Evolutionary conservation across 2,329 filamentous ascomycete genomes (phyloP).

Genomic region (Clonostachys chloroleuca): DNA sequence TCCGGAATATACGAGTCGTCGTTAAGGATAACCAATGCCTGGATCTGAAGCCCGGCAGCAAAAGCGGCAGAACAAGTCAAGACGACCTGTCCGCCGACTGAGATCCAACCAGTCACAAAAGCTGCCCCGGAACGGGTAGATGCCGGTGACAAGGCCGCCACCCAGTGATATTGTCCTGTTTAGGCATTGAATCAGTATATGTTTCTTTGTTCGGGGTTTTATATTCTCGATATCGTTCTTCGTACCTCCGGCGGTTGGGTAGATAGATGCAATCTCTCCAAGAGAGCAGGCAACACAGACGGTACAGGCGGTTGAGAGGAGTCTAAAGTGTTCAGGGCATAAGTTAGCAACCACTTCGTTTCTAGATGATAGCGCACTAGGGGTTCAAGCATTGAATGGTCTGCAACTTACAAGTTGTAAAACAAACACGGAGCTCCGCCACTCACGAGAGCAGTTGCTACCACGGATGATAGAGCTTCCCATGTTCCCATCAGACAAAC

Average conservation of each 20-base stretch:
- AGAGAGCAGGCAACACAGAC: conserved; percentile 17
- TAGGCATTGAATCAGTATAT: neutral
- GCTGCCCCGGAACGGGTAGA: conserved; percentile 4
- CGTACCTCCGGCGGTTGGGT: conserved; percentile 23
- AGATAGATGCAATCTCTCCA: conserved; percentile 30
- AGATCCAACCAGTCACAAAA: conserved; percentile 32
- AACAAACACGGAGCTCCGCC: conserved; percentile 41
- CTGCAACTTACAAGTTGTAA: conserved; percentile 29
- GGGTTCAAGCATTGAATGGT: conserved; percentile 19
- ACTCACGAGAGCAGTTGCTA: conserved; percentile 34
- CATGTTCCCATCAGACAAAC: conserved; percentile 23
- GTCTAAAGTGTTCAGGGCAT: conserved; percentile 11
- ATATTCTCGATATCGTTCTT: neutral
- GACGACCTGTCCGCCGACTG: conserved; percentile 37
- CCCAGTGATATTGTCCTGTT: conserved; percentile 39
- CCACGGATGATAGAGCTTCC: conserved; percentile 41
- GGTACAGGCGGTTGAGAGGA: conserved; percentile 31
- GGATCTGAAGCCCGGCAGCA: conserved; percentile 34
- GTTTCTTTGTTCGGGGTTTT: neutral
- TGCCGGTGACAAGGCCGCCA: conserved; percentile 23
- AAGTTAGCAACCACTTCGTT: no score
- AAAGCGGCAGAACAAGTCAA: conserved; percentile 42
- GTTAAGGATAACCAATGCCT: conserved; percentile 36
- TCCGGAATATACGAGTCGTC: conserved; percentile 28
- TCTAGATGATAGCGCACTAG: no score